phyloP scores from a whole-genome alignment of 108 stramenopile genomes.

The Cyclostephanos invisitatus region DNA sequence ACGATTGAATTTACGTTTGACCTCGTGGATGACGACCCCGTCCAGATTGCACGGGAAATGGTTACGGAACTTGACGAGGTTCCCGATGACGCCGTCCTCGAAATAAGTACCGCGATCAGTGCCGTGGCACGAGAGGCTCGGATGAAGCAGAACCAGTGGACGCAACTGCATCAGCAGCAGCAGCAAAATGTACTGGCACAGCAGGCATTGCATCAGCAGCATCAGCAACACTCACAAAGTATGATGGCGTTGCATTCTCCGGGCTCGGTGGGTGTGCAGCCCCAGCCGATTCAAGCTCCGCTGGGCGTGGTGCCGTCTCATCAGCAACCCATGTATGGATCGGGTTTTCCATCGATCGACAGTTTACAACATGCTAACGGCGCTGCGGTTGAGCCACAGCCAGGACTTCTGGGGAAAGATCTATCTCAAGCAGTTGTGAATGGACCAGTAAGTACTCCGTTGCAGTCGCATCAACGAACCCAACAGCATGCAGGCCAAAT shows the following conservation, averaged over 20 bases:
- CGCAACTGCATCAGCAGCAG: constrained; percentile 40
- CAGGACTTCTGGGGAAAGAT: constrained; percentile 16
- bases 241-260: constrained; percentile 19
- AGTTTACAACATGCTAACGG: constrained; percentile 24
- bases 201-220: constrained; percentile 39
- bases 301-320: constrained; percentile 10
- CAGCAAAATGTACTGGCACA: constrained; percentile 25
- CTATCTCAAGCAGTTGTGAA: neutral
- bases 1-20: constrained; percentile 89
- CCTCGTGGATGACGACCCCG: constrained; percentile 84
- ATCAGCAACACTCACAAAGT: constrained; percentile 14
- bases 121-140: constrained; percentile 74
- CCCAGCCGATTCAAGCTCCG: constrained; percentile 19
- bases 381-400: constrained; percentile 11
- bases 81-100: constrained; percentile 75
- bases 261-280: constrained; percentile 20
- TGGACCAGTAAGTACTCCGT: constrained; percentile 14
- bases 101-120: constrained; percentile 87
- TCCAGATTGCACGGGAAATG: constrained; percentile 88
- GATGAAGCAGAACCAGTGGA: constrained; percentile 70
- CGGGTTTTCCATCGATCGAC: constrained; percentile 19
- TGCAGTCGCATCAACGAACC: constrained; percentile 40
- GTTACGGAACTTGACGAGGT: constrained; percentile 80
- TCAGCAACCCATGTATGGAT: constrained; percentile 36
- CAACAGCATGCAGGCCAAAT: constrained; percentile 23